A percentile compares a stretch with the other conserved stretches of the same genome.
Evolutionary conservation across 805 yeast genomes (phyloP).

Genomic region (Isabelozyma rhagii): DNA sequence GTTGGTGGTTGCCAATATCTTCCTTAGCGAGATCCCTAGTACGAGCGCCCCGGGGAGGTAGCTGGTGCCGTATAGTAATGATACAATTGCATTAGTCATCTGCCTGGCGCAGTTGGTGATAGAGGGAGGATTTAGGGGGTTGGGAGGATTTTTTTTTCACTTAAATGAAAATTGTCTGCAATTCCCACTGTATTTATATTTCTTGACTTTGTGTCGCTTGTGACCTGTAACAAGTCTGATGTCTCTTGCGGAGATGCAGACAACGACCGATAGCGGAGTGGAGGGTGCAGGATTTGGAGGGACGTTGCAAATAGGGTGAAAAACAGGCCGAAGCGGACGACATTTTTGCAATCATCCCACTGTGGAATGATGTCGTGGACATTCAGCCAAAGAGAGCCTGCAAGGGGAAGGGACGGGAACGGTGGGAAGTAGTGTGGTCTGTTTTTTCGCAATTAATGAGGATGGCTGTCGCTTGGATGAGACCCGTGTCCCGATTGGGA

Average conservation of each 20-base stretch:
- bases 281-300: no score
- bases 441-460: neutral
- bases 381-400: neutral
- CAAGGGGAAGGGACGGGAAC: neutral
- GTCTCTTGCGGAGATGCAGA: no score
- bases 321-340: no score
- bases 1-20: conserved; percentile 9
- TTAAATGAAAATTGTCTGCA: no score
- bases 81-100: conserved; percentile 40
- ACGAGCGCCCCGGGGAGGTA: conserved; percentile 60
- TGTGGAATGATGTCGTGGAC: no score
- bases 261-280: no score
- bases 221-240: neutral
- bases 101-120: neutral
- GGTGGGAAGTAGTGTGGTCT: neutral
- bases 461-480: neutral
- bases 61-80: conserved; percentile 47
- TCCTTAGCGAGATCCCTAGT: conserved; percentile 35
- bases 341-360: no score
- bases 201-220: neutral
- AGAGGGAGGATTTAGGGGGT: no score
- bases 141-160: no score
- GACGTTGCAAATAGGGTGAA: no score
- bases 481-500: neutral
- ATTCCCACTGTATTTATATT: neutral